Percentiles rank a stretch among this genome's conserved stretches.
Conservation (phyloP, 2,329 filamentous ascomycete species). For the Fusarium graminum region DNA sequence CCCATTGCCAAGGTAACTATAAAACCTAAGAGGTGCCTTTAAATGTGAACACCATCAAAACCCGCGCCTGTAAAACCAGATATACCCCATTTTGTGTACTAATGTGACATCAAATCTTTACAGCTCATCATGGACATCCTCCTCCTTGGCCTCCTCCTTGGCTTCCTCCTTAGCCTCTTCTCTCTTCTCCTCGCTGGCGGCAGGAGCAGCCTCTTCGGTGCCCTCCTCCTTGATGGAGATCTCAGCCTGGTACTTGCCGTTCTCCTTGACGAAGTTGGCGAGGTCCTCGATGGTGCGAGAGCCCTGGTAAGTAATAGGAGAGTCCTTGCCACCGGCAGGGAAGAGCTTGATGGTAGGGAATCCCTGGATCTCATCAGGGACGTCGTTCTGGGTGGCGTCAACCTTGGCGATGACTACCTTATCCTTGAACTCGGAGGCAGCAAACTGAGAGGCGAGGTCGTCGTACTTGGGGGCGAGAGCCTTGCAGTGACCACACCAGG, state of each 20-base stretch:
- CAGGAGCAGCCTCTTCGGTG: conserved; percentile 67
- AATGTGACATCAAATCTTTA: conserved; percentile 62
- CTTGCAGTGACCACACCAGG: conserved; percentile 99
- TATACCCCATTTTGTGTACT: conserved; percentile 49
- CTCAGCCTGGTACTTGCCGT: conserved; percentile 88
- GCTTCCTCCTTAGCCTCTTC: conserved; percentile 58
- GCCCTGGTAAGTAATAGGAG: conserved; percentile 88
- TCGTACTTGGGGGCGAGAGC: conserved; percentile 97
- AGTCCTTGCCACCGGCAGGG: conserved; percentile 88
- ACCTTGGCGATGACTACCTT: conserved; percentile 97
- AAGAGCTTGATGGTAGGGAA: conserved; percentile 99
- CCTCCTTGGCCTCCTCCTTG: conserved; percentile 58
- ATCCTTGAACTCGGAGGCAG: conserved; percentile 81
- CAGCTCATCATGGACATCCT: conserved; percentile 78
- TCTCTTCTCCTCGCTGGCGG: conserved; percentile 67
- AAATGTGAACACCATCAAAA: conserved; percentile 49
- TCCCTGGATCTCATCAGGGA: conserved; percentile 95
- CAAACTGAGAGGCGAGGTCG: conserved; percentile 83
- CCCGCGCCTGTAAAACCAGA: conserved; percentile 54
- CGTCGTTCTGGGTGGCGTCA: conserved; percentile 95
- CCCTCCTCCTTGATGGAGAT: conserved; percentile 68
- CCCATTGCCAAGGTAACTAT: conserved; percentile 48
- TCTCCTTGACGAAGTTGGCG: conserved; percentile 92
- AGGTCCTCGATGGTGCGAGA: conserved; percentile 92
- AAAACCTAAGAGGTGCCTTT: conserved; percentile 45